Base-by-base conservation (phyloP, 2,329 filamentous ascomycete genomes). In the Hawksworthiomyces lignivorus region DNA sequence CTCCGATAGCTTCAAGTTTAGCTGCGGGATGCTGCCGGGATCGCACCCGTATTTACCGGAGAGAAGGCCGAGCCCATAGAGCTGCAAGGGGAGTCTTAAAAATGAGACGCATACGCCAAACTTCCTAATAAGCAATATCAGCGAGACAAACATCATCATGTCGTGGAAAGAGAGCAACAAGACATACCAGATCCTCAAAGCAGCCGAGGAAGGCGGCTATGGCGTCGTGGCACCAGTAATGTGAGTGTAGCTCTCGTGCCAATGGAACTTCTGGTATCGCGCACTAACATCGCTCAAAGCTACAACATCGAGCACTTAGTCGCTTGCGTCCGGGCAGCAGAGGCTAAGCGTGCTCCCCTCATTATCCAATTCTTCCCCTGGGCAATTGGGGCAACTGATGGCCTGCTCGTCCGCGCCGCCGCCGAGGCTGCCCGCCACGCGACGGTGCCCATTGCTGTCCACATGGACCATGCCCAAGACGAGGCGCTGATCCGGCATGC, bases 291-390 rank as follows among this genome's bases (percentile, higher is more conserved):
- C n/a, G n/a, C n/a, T n/a, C n/a, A n/a, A n/a, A n/a, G n/a, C n/a
- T 82, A 82, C 65, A 80, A 84, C 53, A 64, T 82, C 48, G 80
- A 84, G 62, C 76, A 75, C 38, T 81, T 84, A 50, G 63, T 83
- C n/a, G 54, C 47, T 49, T 60, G 60, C 43, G 53, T 61, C 12
- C 61, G 62, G 1, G 75, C 76, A 0, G 74, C 73, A 0, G 67
- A 73, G 49, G 63, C 68, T 5, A 64, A 75, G 37, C 65, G 65
- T 0, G 82, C 82, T 45, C 72, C 68, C 21, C 79, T 83, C 18
- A 80, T 83, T 61, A 75, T 84, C 55, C 77, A 81, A 29, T 70
- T 84, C 50, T 84, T 84, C 57, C 80, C 80, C n/a, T 84, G 80
- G 80, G 77, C 79, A 0, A 66, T 82, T 30, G 67, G 74, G 40